phyloP scores from a whole-genome alignment of 257 asterid genomes.

The Solanum bulbocastanum region DNA sequence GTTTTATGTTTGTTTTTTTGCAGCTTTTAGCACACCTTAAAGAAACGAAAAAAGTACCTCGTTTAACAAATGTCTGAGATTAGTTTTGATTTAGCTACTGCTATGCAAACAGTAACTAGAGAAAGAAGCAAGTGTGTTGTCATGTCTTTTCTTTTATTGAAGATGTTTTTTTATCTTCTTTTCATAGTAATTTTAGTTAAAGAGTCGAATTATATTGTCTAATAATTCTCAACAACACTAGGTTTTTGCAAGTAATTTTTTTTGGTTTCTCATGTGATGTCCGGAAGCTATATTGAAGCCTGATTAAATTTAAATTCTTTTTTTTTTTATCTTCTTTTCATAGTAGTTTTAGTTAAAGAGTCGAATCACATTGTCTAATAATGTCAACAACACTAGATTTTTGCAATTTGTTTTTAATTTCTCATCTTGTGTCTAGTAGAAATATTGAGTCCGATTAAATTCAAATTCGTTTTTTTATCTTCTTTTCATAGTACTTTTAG shows the following conservation, averaged over 20 bases:
- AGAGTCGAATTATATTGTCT: conserved; percentile 14
- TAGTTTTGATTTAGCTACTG: background rate
- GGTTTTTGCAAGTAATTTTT: background rate
- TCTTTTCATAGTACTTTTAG: conserved; percentile 9
- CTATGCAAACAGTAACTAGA: background rate
- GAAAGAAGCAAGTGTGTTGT: background rate
- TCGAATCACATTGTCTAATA: conserved; percentile 12
- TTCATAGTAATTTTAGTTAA: conserved; percentile 14
- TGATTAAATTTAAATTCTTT: no score
- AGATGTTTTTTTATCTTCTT: conserved; percentile 9
- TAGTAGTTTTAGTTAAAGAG: conserved; percentile 15
- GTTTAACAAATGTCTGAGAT: background rate
- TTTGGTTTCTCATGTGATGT: no score
- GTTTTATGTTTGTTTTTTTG: background rate
- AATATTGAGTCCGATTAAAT: no score
- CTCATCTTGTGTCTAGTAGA: no score
- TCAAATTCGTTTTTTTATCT: background rate
- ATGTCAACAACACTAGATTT: background rate
- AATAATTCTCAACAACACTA: background rate
- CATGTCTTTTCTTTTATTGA: background rate
- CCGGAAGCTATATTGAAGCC: background rate
- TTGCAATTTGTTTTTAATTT: background rate
- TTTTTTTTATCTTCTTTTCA: conserved; percentile 11
- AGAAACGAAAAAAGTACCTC: background rate
- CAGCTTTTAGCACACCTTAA: background rate